Percentiles rank a stretch among this genome's conserved stretches.
Conservation (phyloP, 1,284 basidiomycete genomes). For the Termitomyces sp. region DNA sequence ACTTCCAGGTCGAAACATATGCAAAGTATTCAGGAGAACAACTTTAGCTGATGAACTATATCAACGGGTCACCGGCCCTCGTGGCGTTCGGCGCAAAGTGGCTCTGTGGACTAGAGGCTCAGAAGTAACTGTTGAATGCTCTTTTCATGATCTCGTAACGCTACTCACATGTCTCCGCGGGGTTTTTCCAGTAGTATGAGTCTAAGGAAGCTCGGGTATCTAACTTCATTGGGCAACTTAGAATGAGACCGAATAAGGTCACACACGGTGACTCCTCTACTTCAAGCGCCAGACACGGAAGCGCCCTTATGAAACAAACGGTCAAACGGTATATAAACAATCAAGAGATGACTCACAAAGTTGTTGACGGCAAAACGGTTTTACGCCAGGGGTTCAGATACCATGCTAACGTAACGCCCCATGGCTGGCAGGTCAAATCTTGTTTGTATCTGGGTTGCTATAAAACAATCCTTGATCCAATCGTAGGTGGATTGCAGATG, state of each 20-base stretch:
- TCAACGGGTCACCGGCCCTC: background rate
- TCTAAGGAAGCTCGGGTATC: background rate
- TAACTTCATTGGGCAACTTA: background rate
- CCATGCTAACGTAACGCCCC: background rate
- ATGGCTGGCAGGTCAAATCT: background rate
- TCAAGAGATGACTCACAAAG: background rate
- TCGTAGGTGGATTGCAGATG: background rate
- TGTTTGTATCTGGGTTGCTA: background rate
- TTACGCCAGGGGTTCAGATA: background rate
- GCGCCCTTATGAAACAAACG: background rate
- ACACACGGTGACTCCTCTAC: background rate
- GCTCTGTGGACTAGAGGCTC: background rate
- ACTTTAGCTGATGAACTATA: background rate
- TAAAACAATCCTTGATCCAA: background rate
- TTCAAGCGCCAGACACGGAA: background rate
- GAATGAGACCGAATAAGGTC: background rate
- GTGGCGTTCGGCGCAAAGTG: constrained; percentile 8
- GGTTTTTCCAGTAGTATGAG: constrained; percentile 1
- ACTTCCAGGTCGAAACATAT: constrained; percentile 8
- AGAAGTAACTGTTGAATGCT: background rate
- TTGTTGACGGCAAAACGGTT: background rate
- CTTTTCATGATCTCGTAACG: constrained; percentile 7
- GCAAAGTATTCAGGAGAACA: background rate
- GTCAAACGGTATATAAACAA: background rate
- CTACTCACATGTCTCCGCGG: constrained; percentile 10